phyloP scores from a whole-genome alignment of 306 rosid species.

The Fagus sylvatica region DNA sequence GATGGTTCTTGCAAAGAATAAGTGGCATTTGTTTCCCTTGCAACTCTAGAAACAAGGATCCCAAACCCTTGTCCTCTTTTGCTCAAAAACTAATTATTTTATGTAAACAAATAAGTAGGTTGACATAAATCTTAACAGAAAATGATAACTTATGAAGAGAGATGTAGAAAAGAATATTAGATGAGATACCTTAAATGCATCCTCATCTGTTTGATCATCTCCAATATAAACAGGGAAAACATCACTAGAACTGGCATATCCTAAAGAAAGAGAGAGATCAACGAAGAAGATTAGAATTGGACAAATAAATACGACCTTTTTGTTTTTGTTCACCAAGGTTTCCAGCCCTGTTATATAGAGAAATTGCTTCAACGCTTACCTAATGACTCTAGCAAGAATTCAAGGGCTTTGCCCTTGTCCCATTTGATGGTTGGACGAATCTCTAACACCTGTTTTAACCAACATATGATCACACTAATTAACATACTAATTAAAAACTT shows the following conservation, averaged over 20 bases:
- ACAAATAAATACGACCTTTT: not conserved
- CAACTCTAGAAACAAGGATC: slow-evolving; percentile 77
- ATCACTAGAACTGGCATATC: slow-evolving; percentile 64
- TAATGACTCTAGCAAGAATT: slow-evolving; percentile 71
- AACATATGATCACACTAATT: not conserved
- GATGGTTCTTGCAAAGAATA: slow-evolving; percentile 85
- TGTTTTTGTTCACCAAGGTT: not conserved
- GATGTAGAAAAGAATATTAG: not conserved
- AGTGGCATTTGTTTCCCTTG: slow-evolving; percentile 87
- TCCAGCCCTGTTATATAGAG: not conserved
- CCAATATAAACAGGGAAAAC: slow-evolving; percentile 87
- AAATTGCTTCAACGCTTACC: slow-evolving; percentile 41
- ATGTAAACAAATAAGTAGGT: not conserved
- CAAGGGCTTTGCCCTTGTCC: slow-evolving; percentile 96
- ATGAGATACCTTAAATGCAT: slow-evolving; percentile 80
- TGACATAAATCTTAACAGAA: not conserved
- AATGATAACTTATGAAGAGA: not conserved
- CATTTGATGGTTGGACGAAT: slow-evolving; percentile 92
- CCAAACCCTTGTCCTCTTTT: slow-evolving; percentile 82
- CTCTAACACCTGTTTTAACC: slow-evolving; percentile 52
- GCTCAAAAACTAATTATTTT: slow-evolving; percentile 54
- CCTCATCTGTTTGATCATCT: slow-evolving; percentile 93
- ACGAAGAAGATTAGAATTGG: not conserved
- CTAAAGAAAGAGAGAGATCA: slow-evolving; percentile 26
- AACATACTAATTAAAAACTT: not conserved